A percentile compares a stretch with the other conserved stretches of the same genome.
Conservation (phyloP, 805 yeast genomes). For the Suhomyces sp. region DNA sequence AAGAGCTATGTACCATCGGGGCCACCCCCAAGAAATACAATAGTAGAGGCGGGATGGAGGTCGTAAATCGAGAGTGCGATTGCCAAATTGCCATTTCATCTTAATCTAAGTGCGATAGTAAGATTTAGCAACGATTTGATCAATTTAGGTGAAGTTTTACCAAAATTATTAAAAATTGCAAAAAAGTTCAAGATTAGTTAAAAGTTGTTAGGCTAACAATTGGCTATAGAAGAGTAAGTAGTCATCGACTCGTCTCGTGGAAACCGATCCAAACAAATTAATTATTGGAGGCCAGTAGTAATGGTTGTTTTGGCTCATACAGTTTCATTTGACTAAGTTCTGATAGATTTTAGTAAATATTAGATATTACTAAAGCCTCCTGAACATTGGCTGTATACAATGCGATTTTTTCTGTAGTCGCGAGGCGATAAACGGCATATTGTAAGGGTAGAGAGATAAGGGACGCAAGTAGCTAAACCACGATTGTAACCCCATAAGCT, state of each 20-base stretch:
- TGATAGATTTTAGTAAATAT: too few species aligned
- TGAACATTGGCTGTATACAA: neutral
- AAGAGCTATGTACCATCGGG: neutral
- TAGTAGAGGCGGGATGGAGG: neutral
- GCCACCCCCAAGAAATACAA: neutral
- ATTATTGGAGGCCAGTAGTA: neutral
- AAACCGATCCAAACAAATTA: neutral
- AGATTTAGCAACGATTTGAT: neutral
- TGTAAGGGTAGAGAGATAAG: neutral
- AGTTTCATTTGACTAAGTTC: neutral
- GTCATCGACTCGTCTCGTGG: neutral
- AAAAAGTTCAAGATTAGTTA: neutral
- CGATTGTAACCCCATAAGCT: neutral
- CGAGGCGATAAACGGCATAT: neutral
- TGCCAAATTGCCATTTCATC: neutral
- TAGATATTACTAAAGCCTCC: neutral
- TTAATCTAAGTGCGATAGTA: neutral
- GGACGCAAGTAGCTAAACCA: neutral
- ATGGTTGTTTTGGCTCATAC: neutral
- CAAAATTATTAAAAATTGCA: neutral
- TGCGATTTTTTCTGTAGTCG: neutral
- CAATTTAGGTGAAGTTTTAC: neutral
- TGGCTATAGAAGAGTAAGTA: neutral
- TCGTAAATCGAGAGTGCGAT: neutral
- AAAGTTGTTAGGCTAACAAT: neutral